Evolutionary conservation across 164 flowering plant species (phyloP), one percentile per base, ranked within the genome.

Genomic region (Pachysandra terminalis): DNA sequence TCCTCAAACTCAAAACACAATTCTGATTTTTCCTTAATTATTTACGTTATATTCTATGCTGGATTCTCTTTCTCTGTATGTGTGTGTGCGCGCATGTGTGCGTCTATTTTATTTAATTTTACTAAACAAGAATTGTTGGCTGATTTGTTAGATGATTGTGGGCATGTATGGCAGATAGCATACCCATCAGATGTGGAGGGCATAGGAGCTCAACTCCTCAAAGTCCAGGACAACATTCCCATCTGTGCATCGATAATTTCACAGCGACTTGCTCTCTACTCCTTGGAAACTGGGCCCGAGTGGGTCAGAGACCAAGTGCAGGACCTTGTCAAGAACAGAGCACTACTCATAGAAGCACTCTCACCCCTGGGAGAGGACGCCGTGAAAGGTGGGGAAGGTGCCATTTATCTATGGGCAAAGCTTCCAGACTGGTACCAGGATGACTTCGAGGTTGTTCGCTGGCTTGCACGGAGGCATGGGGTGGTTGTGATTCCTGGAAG

Each of bases 351-450:
- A 51, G 88, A 91, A n/a, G 98, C 99, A 0, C 87, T 96, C 52
- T 82, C 89, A 0, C 94, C 98, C 2, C 84, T 96, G 12, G 99
- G 97, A 32, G 67, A 77, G 70, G 87, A 72, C 60, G 81, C 92
- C 0, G 88, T 91, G n/a, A 86, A 82, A 82, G 99, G 99, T 19
- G 98, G 99, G 56, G 96, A 93, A 78, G 98, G 99, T 22, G 98
- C 99, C 10, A 91, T 93, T 40, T 93, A 96, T 74, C 73, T 96
- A 56, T 96, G 97, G 97, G 98, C 90, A 35, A 90, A 78, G 78
- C 96, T 96, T 62, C 99, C 99, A 0, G 89, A 90, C 3, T 67
- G 81, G 56, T 77, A 73, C 53, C 49, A 24, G 0, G 84, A 96
- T 60, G 99, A 96, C 72, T 78, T 82, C 48, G 77, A 81, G 57